Conservation (phyloP, 306 rosid species). For the Herpetospermum pedunculosum region DNA sequence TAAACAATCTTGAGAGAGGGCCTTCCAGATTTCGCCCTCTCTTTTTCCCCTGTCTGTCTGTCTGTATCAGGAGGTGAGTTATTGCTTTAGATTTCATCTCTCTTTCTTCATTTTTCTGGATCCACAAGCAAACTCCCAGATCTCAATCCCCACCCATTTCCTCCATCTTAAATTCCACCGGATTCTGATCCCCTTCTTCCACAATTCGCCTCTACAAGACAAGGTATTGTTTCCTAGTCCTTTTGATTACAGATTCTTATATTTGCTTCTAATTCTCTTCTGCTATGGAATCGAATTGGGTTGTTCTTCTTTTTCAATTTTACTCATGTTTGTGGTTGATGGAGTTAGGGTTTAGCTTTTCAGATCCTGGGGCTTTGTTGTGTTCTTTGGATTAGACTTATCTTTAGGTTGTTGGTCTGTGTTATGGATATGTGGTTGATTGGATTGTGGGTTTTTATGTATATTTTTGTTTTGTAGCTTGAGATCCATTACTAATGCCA, state of each 20-base stretch:
- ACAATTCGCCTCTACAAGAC: not conserved
- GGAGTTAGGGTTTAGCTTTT: not conserved
- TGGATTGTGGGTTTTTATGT: not conserved
- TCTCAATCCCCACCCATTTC: conserved; percentile 1
- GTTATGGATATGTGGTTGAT: not conserved
- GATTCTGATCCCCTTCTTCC: not conserved
- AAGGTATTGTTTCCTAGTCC: not conserved
- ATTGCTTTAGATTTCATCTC: conserved; percentile 1
- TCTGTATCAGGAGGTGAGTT: conserved; percentile 1
- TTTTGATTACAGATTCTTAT: not conserved
- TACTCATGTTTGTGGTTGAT: not conserved
- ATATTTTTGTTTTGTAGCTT: not conserved
- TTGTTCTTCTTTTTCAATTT: not conserved
- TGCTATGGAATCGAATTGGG: not conserved
- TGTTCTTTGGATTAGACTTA: not conserved
- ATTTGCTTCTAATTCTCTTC: not conserved
- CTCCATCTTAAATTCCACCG: not conserved
- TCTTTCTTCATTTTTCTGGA: not conserved
- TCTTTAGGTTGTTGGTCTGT: not conserved
- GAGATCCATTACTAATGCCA: not conserved
- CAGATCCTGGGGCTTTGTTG: not conserved
- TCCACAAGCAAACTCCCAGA: conserved; percentile 12
- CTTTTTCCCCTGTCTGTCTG: not conserved
- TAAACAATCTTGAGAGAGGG: not conserved
- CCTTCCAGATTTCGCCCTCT: not conserved